Evolutionary conservation across 2,329 filamentous ascomycete species (phyloP).

Genomic region (Aspergillus ustus): DNA sequence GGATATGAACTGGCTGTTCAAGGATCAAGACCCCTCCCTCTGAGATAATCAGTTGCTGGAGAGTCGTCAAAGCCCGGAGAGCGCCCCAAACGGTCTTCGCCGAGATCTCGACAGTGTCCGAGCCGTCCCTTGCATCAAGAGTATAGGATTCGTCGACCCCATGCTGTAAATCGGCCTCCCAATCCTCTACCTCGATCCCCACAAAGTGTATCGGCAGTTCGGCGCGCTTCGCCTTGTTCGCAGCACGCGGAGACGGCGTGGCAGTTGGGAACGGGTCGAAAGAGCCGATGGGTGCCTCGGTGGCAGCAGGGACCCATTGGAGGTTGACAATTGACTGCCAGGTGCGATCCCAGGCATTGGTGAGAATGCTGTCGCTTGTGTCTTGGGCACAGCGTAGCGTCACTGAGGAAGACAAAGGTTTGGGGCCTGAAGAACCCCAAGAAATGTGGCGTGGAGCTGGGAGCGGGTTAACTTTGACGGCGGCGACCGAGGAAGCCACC

Average conservation of each 20-base stretch:
- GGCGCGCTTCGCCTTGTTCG: constrained; percentile 36
- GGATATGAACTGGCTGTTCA: constrained; percentile 58
- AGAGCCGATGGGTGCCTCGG: constrained; percentile 55
- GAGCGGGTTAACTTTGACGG: constrained; percentile 59
- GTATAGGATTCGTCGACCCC: constrained; percentile 64
- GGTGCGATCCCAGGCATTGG: constrained; percentile 56
- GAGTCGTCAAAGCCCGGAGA: constrained; percentile 61
- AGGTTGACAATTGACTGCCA: constrained; percentile 53
- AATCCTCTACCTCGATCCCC: constrained; percentile 52
- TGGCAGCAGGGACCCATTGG: constrained; percentile 59
- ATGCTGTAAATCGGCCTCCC: constrained; percentile 56
- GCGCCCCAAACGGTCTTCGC: constrained; percentile 60
- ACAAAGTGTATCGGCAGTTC: constrained; percentile 46
- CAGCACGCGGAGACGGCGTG: constrained; percentile 18
- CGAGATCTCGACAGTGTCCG: constrained; percentile 50
- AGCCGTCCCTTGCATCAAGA: constrained; percentile 47
- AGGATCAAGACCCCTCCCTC: constrained; percentile 54
- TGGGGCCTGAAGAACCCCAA: constrained; percentile 58
- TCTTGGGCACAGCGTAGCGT: constrained; percentile 43
- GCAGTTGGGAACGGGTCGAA: constrained; percentile 57
- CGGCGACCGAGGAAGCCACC: constrained; percentile 44
- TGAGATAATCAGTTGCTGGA: constrained; percentile 60
- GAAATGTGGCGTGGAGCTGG: constrained; percentile 58
- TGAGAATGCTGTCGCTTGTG: constrained; percentile 39
- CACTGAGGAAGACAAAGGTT: constrained; percentile 45